Conservation (phyloP, 2,329 filamentous ascomycete genomes). For the Apiospora arundinis region DNA sequence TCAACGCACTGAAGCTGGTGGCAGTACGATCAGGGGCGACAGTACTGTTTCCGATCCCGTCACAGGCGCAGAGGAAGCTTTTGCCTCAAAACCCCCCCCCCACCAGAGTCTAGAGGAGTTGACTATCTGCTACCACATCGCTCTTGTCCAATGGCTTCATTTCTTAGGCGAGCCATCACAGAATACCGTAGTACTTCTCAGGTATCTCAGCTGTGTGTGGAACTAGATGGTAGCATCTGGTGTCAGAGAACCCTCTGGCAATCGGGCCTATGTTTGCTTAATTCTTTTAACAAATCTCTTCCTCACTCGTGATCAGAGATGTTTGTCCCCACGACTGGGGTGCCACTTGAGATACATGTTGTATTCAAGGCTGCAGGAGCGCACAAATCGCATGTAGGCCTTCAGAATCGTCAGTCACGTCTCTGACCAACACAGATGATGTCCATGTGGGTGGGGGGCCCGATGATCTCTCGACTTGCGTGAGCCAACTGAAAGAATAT, state of each 20-base stretch:
- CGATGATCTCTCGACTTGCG: not conserved
- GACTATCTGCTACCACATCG: not conserved
- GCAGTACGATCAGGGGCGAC: conserved; percentile 8
- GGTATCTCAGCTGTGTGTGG: conserved; percentile 17
- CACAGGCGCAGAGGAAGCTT: not conserved
- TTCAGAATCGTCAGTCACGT: not conserved
- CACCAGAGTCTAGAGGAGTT: not conserved
- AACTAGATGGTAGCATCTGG: conserved; percentile 5
- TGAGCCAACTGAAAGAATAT: not conserved
- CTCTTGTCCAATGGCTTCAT: conserved; percentile 11
- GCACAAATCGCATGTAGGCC: not conserved
- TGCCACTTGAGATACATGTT: conserved; percentile 14
- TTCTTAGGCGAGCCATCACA: conserved; percentile 18
- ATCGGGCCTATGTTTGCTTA: conserved; percentile 20
- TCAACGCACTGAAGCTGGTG: not conserved
- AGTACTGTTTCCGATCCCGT: conserved; percentile 10
- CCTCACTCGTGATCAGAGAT: not conserved
- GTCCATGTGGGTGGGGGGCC: not conserved
- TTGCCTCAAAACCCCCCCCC: not conserved
- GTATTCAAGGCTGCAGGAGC: not conserved
- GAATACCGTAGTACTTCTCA: conserved; percentile 5
- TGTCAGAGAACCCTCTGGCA: not conserved
- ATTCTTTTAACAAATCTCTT: not conserved
- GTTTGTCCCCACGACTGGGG: conserved; percentile 12
- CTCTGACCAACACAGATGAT: not conserved